Evolutionary conservation across 495 filamentous ascomycete genomes (phyloP), one percentile per base, ranked within the genome.

Genomic region (Tuber indicum): DNA sequence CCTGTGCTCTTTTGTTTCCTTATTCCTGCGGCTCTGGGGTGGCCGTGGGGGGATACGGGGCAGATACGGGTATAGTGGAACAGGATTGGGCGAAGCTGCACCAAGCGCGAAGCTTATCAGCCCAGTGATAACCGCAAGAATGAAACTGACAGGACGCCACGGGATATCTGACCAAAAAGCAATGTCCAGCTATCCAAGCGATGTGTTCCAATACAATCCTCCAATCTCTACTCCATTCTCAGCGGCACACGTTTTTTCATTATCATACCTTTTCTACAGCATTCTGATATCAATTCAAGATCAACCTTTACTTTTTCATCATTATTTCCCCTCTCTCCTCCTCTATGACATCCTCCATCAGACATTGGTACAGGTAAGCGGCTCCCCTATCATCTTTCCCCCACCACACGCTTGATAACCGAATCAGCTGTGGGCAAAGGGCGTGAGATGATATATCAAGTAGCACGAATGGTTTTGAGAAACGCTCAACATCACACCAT

Each of bases 181-280:
- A 6, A 66, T 66, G 58, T 66, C 58, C 58, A 66, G 58, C 58
- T 36, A 66, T 66, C 16, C 26, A 66, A 66, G 58, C 58, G 58
- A 66, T 66, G 58, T 66, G 58, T 66, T 66, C 58, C 58, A 66
- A 66, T 66, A 66, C 58, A 66, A 66, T 66, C 58, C 26, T 36
- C 58, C 58, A 66, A 66, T 66, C 58, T 26, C 32, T 12, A 66
- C 58, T 66, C 58, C 58, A 66, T 66, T 66, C 58, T 66, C 26
- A 66, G 26, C 58, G 58, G 58, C 58, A 16, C 58, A 66, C 58
- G 58, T 66, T 66, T 66, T 66, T 66, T 36, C 58, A 66, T 66
- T 36, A 36, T 66, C 58, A 66, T 66, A 66, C 32, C 58, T 36
- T 36, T 36, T 66, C 58, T 19, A 66, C 32, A 36, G 58, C 26